phyloP scores from a whole-genome alignment of 352 stramenopile genomes.

The Phytophthora cryptogea region DNA sequence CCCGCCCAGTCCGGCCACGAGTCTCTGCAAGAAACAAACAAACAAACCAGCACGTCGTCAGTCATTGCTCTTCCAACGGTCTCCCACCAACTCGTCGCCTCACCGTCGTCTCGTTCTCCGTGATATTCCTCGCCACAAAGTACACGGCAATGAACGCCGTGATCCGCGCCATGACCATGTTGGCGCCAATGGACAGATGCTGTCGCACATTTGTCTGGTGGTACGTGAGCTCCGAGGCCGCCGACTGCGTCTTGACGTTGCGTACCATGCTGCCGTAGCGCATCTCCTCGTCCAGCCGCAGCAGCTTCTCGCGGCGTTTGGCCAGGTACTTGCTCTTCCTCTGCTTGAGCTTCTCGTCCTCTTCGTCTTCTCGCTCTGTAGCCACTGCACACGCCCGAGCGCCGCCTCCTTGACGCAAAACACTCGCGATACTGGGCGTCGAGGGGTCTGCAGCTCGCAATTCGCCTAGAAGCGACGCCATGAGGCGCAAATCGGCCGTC shows the following conservation, averaged over 20 bases:
- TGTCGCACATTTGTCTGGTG: constrained; percentile 72
- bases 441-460: constrained; percentile 25
- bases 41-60: constrained; percentile 11
- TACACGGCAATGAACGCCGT: constrained; percentile 84
- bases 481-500: constrained; percentile 29
- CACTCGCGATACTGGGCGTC: constrained; percentile 25
- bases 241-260: constrained; percentile 66
- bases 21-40: constrained; percentile 37
- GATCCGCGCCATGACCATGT: constrained; percentile 85
- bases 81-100: constrained; percentile 1
- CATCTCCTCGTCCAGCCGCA: constrained; percentile 82
- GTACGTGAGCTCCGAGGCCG: constrained; percentile 48
- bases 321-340: constrained; percentile 45
- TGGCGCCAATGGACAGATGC: constrained; percentile 82
- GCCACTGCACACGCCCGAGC: constrained; percentile 11
- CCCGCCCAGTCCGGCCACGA: constrained; percentile 66
- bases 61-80: background rate
- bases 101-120: constrained; percentile 80
- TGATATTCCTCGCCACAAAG: constrained; percentile 68
- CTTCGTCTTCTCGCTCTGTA: constrained; percentile 1
- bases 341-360: constrained; percentile 14
- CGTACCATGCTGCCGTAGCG: constrained; percentile 73
- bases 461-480: constrained; percentile 24
- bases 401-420: constrained; percentile 30
- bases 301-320: constrained; percentile 61